Base-by-base conservation (phyloP, 2,329 filamentous ascomycete species). In the Hymenoscyphus occultus region DNA sequence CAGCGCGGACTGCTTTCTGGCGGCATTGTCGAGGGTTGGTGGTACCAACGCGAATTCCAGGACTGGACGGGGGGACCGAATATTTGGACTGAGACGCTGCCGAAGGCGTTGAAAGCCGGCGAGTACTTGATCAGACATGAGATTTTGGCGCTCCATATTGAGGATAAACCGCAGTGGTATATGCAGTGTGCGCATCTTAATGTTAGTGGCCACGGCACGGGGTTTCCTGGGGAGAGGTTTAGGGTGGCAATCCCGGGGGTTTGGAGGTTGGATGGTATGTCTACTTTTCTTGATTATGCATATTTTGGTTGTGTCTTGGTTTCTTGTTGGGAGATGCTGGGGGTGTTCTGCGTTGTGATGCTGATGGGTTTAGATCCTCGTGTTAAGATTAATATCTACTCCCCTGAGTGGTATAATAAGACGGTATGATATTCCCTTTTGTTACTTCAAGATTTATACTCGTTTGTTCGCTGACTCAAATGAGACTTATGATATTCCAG, bases 51-150 rank as follows among this genome's bases (percentile, higher is more conserved):
- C 14, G 59, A 61, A 3, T 65, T 68, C 57, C 63, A 67, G 56
- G 63, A 65, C 59, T 70, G 68, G 68, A 56, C 58, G 13, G 66
- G 65, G 7, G 51, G 28, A 3, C 59, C 64, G n/a, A 60, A 64
- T 63, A 48, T 67, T 28, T 85, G 81, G 79, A 81, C 80, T 4
- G 80, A 78, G 74, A 82, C 76, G 28, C 81, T 86, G 65, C 83
- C 83, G 1, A 71, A 74, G 28, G 75, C 73, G 45, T 77, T 86
- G 31, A 80, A 80, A 40, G 35, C 59, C 5, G 69, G 69, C 5
- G 64, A 68, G 39, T 71, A 69, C 65, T 28, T 69, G 12, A 60
- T 68, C n/a, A 54, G 69, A 54, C 65, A 71, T 65, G 69, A 69
- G 61, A 71, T 71, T 32, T 64, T 69, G 35, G 68, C 68, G 19